Base-by-base conservation (phyloP, 75 land plant species). In the Cupressus sempervirens region DNA sequence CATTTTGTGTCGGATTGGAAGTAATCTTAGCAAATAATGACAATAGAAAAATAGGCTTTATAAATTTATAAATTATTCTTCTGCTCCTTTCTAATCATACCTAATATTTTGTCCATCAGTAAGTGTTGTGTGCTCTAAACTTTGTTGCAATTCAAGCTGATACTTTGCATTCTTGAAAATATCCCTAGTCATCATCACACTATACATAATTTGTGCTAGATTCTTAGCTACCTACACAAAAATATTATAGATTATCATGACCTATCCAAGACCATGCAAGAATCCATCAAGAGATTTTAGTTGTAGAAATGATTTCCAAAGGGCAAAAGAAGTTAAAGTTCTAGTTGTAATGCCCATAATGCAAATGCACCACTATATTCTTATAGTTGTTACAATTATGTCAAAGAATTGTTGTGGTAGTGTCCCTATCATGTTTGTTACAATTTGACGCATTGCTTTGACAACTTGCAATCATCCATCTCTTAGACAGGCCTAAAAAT, bases 331-430 rank as follows among this genome's bases (percentile, higher is more conserved):
- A n/a, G 10, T 43, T 16, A n/a, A 10, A 79, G 20, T 79, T 45
- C 30, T 11, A 79, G n/a, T 79, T 30, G 50, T 43, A n/a, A 12
- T 12, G 3, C 52, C 50, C 30, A 30, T 20, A 43, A 79, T 26
- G 4, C 29, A n/a, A n/a, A 23, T n/a, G 30, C 81, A 45, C 81
- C 52, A 18, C 50, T 20, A 45, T 79, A 52, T 3, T 88, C 91
- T 87, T 93, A 97, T 97, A 30, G 98, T 97, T 40, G 99, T 90
- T 13, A 97, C 93, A 67, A 93, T 93, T 41, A 97, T 90, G 23
- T 94, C 98, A 92, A 97, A 97, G 80, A 97, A 97, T 85, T 97
- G 99, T 43, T 96, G 96, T 9, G 99, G 99, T n/a, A 97, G 91
- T 16, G 96, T 94, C 86, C 99, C 99, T 84, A 97, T 93, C 99